Evolutionary conservation across 1,284 basidiomycete species (phyloP).

Genomic region (Papiliotrema nemorosa): DNA sequence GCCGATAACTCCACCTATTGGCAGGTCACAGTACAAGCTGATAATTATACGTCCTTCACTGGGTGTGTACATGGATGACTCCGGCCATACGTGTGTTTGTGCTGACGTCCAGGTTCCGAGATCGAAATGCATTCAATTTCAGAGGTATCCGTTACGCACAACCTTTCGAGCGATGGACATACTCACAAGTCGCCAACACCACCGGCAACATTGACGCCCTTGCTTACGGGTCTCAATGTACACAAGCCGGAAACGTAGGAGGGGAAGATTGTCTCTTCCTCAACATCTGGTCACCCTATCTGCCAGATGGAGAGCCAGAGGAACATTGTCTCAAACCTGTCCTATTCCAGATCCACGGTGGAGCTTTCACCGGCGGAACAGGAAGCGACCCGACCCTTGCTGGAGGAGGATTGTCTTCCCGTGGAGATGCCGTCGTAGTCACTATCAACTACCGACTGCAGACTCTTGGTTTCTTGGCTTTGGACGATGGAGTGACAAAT

Average conservation of each 20-base stretch:
- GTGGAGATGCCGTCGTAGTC: constrained; percentile 57
- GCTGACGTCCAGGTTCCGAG: constrained; percentile 49
- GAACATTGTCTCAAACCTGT: constrained; percentile 13
- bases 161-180: constrained; percentile 41
- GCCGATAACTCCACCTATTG: constrained; percentile 12
- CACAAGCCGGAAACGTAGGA: constrained; percentile 27
- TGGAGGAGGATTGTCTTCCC: constrained; percentile 51
- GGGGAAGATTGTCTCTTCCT: constrained; percentile 22
- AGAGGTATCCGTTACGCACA: constrained; percentile 48
- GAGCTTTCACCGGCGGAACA: constrained; percentile 43
- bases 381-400: constrained; percentile 49
- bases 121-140: constrained; percentile 47
- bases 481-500: constrained; percentile 59
- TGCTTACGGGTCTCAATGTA: constrained; percentile 37
- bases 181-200: constrained; percentile 39
- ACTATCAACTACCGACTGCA: constrained; percentile 57
- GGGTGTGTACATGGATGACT: background rate
- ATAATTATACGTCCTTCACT: background rate
- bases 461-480: constrained; percentile 52
- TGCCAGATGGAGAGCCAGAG: constrained; percentile 22
- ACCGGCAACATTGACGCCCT: constrained; percentile 40
- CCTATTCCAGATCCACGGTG: constrained; percentile 24
- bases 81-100: background rate
- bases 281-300: constrained; percentile 21
- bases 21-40: constrained; percentile 1